Conservation (phyloP, 768 basidiomycete species). For the Clathrus columnatus region DNA sequence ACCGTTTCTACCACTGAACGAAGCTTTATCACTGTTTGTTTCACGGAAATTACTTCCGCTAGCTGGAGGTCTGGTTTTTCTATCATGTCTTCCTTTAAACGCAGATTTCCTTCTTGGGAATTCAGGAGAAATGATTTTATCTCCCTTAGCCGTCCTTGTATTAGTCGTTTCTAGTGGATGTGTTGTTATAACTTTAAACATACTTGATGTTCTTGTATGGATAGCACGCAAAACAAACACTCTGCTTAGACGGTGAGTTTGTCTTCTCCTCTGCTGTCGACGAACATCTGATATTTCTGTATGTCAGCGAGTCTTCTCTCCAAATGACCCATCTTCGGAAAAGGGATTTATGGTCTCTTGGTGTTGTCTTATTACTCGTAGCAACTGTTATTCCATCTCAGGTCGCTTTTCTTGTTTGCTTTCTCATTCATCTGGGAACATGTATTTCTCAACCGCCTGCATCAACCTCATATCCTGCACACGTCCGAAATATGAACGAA, state of each 20-base stretch:
- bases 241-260: slow-evolving; percentile 16
- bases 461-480: neutral
- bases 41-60: slow-evolving; percentile 25
- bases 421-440: slow-evolving; percentile 67
- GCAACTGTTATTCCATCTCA: slow-evolving; percentile 84
- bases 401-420: slow-evolving; percentile 78
- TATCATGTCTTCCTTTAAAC: slow-evolving; percentile 51
- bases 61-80: slow-evolving; percentile 32
- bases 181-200: slow-evolving; percentile 51
- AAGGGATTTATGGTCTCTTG: slow-evolving; percentile 35
- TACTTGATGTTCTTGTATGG: slow-evolving; percentile 41
- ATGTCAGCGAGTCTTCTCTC: slow-evolving; percentile 16
- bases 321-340: neutral
- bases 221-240: slow-evolving; percentile 27
- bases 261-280: neutral
- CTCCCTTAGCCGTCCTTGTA: slow-evolving; percentile 46
- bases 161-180: slow-evolving; percentile 56
- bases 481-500: neutral
- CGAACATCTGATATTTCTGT: neutral
- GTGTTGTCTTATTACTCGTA: slow-evolving; percentile 53
- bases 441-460: slow-evolving; percentile 32
- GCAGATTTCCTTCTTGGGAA: slow-evolving; percentile 53
- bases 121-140: slow-evolving; percentile 38
- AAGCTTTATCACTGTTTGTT: slow-evolving; percentile 43
- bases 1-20: slow-evolving; percentile 37